Base-by-base conservation (phyloP, 83 land plant genomes). In the Picea abies region DNA sequence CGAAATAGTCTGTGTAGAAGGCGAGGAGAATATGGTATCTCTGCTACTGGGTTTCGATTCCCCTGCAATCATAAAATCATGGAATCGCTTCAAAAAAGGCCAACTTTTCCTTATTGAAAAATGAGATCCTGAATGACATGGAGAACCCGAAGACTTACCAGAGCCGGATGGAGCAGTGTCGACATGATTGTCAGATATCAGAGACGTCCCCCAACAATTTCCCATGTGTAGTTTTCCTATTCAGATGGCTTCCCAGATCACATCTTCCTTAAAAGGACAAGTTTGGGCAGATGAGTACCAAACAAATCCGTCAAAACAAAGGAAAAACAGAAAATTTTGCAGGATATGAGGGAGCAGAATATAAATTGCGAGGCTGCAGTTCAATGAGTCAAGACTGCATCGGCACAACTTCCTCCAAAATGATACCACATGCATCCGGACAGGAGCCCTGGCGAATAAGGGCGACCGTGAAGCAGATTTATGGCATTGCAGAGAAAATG, bases 1-100 rank as follows among this genome's bases (percentile, higher is more conserved):
- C 7, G 84, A 77, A 47, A 41, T 22, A 14, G 71, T 49, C 12
- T 82, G 61, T 17, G 60, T 84, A 25, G 81, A 83, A 32, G 71
- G 81, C 1, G 63, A 52, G 9, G 64, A 58, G 39, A 29, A 60
- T 22, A 11, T 60, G 17, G 32, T 52, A 20, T 52, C 79, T 39
- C 39, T n/a, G 9, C 25, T 61, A 19, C 15, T 56, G 10, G n/a
- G 16, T 23, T 65, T 65, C 22, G 10, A 65, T 65, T 65, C 23
- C 68, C 22, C 25, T 65, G 22, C 68, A 65, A 23, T 20, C 68
- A 65, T 1, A 65, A 65, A 49, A 10, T 10, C 56, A 2, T 49
- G 56, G 56, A 49, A 10, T 49, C 56, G 3, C 12, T 49, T 49
- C 12, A 49, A 10, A 49, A 49, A 49, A 49, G 56, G 56, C 56